Evolutionary conservation across 441 rosid genomes (phyloP), one percentile per base, ranked within the genome.

Genomic region (Viola pubescens): DNA sequence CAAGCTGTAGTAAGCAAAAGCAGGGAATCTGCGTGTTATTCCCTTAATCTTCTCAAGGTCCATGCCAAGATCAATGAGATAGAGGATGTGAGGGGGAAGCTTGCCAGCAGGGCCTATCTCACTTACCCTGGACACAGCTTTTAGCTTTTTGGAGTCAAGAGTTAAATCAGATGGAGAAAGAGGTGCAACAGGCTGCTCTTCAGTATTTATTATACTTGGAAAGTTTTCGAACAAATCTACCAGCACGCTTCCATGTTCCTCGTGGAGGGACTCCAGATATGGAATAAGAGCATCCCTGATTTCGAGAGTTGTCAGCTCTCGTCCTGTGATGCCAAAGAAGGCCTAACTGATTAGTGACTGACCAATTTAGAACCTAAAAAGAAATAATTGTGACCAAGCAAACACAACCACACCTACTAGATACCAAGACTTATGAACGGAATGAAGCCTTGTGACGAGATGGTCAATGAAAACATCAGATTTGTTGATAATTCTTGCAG

Each of bases 251-350:
- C 78, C 75, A 42, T 75, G 72, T 41, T 75, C 78, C 51, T 60
- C 58, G 37, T 10, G 73, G n/a, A 70, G 62, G 26, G 62, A 64
- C 58, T 75, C 67, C 0, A 79, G 80, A 71, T 75, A 79, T 39
- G 80, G 80, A 55, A 73, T 55, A 44, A 79, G 75, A 4, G 78
- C 76, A 12, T 79, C 80, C 73, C 83, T 79, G 62, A 75, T 73
- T 62, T 79, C 83, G 34, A 79, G 70, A 46, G 76, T 75, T 54
- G 83, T 73, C 56, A 79, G 80, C 76, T 79, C 83, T 56, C 73
- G 65, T 13, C 73, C 73, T 70, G 65, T 26, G 54, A 52, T 16
- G 9, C 39, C 45, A 11, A 37, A 46, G n/a, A 4, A 16, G 52
- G 55, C 37, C 43, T 9, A 53, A 34, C 10, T 10, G 34, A 40